phyloP scores from a whole-genome alignment of 352 stramenopile species.

The Halophytophthora batemanensis region DNA sequence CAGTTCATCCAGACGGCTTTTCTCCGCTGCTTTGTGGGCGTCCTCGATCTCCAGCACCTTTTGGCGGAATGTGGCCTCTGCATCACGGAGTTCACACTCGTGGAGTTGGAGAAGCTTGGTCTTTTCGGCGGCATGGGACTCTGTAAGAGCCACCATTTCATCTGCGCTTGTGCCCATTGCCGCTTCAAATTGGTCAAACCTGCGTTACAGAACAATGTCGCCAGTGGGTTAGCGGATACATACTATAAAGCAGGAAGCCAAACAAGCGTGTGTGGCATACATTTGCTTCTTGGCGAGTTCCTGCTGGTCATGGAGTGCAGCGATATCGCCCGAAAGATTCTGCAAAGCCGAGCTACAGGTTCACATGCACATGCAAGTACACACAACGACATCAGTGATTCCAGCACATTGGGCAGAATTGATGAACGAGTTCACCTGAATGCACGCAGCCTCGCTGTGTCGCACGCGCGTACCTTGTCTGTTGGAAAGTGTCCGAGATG shows the following conservation, averaged over 20 bases:
- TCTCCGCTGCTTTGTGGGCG: conserved; percentile 26
- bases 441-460: too few relatives aligned
- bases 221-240: background rate
- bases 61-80: conserved; percentile 22
- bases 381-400: background rate
- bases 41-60: conserved; percentile 30
- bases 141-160: conserved; percentile 38
- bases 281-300: conserved; percentile 33
- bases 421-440: background rate
- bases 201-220: conserved; percentile 7
- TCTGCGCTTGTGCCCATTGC: conserved; percentile 40
- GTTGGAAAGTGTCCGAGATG: conserved; percentile 25
- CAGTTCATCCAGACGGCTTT: conserved; percentile 31
- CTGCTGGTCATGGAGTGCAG: conserved; percentile 40
- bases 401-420: background rate
- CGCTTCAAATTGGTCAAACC: conserved; percentile 32
- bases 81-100: conserved; percentile 16
- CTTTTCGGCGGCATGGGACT: conserved; percentile 35
- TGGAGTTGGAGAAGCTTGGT: conserved; percentile 24
- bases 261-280: conserved; percentile 9
- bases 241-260: background rate
- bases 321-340: conserved; percentile 43
- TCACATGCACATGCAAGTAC: background rate
- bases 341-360: conserved; percentile 28
- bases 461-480: conserved; percentile 32